Evolutionary conservation across 129 eudicot genomes (phyloP).

Genomic region (Flaveria sonorensis): DNA sequence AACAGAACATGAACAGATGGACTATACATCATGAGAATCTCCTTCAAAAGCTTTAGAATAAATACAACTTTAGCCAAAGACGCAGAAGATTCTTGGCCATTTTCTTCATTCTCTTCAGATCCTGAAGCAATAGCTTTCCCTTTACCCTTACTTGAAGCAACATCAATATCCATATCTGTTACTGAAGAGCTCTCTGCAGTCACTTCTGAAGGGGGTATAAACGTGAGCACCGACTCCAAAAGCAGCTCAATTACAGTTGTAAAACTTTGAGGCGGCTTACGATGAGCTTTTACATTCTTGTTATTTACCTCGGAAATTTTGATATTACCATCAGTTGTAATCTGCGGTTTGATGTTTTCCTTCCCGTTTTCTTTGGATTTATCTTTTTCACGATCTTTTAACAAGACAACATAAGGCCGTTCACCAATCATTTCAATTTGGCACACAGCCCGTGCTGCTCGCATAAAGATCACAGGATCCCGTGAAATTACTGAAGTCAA

Average conservation of each 20-base stretch:
- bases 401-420: slow-evolving; percentile 75
- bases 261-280: slow-evolving; percentile 86
- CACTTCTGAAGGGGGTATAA: slow-evolving; percentile 60
- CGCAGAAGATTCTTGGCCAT: slow-evolving; percentile 68
- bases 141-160: slow-evolving; percentile 63
- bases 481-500: slow-evolving; percentile 70
- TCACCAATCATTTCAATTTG: slow-evolving; percentile 95
- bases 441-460: slow-evolving; percentile 86
- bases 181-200: slow-evolving; percentile 41
- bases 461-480: slow-evolving; percentile 86
- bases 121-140: slow-evolving; percentile 75
- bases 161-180: slow-evolving; percentile 89
- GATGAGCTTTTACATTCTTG: slow-evolving; percentile 66
- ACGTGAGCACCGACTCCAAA: slow-evolving; percentile 60
- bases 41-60: slow-evolving; percentile 80
- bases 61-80: slow-evolving; percentile 82
- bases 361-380: slow-evolving; percentile 71
- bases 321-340: slow-evolving; percentile 50
- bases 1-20: slow-evolving; percentile 79
- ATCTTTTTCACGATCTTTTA: slow-evolving; percentile 94
- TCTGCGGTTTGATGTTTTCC: slow-evolving; percentile 66
- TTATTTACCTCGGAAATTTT: slow-evolving; percentile 61
- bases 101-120: slow-evolving; percentile 54
- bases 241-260: slow-evolving; percentile 77
- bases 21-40: slow-evolving; percentile 80